A percentile compares a stretch with the other conserved stretches of the same genome.
Conservation (phyloP, 345 rosid genomes). For the Hibiscus mutabilis region DNA sequence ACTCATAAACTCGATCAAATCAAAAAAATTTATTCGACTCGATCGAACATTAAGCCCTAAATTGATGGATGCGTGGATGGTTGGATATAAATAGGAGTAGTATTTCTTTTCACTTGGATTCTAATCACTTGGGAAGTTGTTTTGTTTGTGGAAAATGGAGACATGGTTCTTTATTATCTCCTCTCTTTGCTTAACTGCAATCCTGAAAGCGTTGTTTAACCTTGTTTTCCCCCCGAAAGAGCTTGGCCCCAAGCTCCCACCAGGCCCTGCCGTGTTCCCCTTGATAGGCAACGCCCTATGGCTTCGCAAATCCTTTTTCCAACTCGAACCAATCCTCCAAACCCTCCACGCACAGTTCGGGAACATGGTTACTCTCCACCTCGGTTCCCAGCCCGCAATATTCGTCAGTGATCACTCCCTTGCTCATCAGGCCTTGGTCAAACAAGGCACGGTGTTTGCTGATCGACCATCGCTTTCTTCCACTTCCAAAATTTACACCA, state of each 20-base stretch:
- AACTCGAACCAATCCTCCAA: conserved; percentile 9
- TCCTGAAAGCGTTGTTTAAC: conserved; percentile 6
- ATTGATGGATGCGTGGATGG: too few species aligned
- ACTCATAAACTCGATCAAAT: too few species aligned
- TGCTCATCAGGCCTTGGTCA: not conserved
- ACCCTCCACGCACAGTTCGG: not conserved
- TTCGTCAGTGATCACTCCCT: not conserved
- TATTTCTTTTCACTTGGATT: too few species aligned
- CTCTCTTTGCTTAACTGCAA: not conserved
- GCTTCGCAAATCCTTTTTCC: not conserved
- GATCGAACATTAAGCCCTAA: too few species aligned
- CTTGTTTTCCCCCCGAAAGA: not conserved
- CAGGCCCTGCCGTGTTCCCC: conserved; percentile 20
- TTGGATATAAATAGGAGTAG: too few species aligned
- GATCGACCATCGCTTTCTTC: not conserved
- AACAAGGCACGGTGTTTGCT: not conserved
- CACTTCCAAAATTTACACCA: not conserved
- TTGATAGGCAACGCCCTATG: conserved; percentile 9
- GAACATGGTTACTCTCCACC: not conserved
- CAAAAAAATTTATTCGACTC: too few species aligned
- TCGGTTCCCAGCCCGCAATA: not conserved
- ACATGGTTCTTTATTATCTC: conserved; percentile 7
- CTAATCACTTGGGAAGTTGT: too few species aligned
- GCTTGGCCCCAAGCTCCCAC: not conserved
- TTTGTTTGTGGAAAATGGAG: conserved; percentile 8